Evolutionary conservation across 805 yeast genomes (phyloP), one percentile per base, ranked within the genome.

Genomic region (Ogataea saltuana): DNA sequence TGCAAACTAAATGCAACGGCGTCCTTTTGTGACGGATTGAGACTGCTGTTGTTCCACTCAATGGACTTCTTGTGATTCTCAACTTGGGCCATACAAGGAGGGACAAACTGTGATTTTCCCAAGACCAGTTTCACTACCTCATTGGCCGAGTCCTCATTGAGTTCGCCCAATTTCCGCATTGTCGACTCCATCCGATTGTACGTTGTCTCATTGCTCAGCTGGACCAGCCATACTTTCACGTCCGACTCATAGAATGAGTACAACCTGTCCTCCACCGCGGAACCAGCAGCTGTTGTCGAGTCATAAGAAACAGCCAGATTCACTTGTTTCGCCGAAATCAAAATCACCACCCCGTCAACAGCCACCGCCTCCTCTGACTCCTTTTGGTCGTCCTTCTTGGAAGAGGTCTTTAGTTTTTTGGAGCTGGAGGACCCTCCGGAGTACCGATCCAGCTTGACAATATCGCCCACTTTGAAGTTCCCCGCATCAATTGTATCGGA

Each of bases 111-210:
- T 3, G 61, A 46, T 29, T 69, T 69, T 8, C 78, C 87, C 40
- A 76, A 62, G 41, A 78, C 65, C 19, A 76, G 59, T 46, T 71
- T 75, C 16, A 76, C 65, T 39, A 80, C 56, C 6, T 58, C 56
- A 17, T 73, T 65, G 0, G 69, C 51, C 2, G 65, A 53, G 8
- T 67, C 64, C 15, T 35, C 20, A 11, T 54, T 48, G 39, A 81
- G 50, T 45, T 80, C 86, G 9, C 69, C 65, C 23, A 88, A 65
- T 51, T 81, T 84, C 22, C 82, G 72, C 80, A 88, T 70, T 1
- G 93, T 80, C 10, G 83, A 79, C 41, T 80, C 79, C 95, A 89
- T 88, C 49, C 95, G 61, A 55, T 82, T 82, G 58, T 83, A 83
- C 0, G 93, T 83, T 19, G 83, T 70, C 12, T 85, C 81, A 61